Evolutionary conservation across 1,139 yeast genomes (phyloP), one percentile per base, ranked within the genome.

Genomic region (Candida tunisiensis): DNA sequence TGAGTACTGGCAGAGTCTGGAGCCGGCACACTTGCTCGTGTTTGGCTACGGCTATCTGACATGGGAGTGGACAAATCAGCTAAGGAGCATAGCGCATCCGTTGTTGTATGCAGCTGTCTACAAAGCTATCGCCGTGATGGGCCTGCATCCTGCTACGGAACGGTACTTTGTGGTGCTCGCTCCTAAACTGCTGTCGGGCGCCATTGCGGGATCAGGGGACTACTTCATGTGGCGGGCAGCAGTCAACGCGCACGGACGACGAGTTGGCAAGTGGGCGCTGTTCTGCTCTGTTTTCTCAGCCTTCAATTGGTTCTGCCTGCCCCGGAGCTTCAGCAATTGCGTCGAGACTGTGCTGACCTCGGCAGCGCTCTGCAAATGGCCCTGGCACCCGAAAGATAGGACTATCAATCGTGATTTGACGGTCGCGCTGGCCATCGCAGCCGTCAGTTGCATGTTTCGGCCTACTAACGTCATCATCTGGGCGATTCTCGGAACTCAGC

Each of bases 1-100:
- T 49, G 99, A 91, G 49, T 91, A 63, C 53, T 91, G 75, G 69
- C 98, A 91, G 51, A 62, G 88, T 0, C 55, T 91, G 25, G 98
- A 91, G 44, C 94, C 95, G 0, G 98, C 98, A 0, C 93, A 85
- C 49, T 35, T 45, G 8, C 54, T 62, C 16, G 74, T 74, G 0
- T 83, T 63, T 47, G 88, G 91, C 1, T 75, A 73, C 35, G 98
- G 98, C 0, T 70, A 72, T 41, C 46, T 72, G 25, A 83, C 98
- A 0, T 91, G 99, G 98, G 99, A 91, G 51, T 91, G 98, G 98
- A 45, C 56, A 19, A 58, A 63, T 28, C 74, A 71, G 2, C 53
- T 91, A 7, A 54, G 99, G 34, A 75, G 93, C 10, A 72, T 80
- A 23, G 52, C 78, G 0, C 91, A 83, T 42, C 96, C 98, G 0